These are phyloP conservation scores for Eustoma russellianum DNA, from an alignment of 257 asterid species.

Conservation along the genomic window DNA sequence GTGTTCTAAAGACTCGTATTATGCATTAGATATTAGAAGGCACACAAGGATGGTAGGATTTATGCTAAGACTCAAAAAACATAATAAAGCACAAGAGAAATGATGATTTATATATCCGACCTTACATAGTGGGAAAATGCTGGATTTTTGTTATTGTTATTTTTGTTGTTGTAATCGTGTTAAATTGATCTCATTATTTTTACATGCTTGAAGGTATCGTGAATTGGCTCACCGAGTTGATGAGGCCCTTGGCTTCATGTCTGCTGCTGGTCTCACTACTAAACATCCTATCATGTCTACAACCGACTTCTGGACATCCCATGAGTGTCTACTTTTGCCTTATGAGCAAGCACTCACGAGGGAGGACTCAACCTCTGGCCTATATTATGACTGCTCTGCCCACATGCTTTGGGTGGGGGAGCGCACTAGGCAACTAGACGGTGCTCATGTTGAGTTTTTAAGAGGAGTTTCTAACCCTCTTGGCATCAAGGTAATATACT, in stretches of 20 bases:
- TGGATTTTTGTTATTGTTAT: too few species aligned
- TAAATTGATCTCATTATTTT: not conserved
- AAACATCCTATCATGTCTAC: slow-evolving; percentile 63
- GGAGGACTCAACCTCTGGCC: slow-evolving; percentile 72
- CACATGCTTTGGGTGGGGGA: slow-evolving; percentile 89
- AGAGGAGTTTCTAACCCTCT: slow-evolving; percentile 69
- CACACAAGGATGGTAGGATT: too few species aligned
- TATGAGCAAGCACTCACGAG: slow-evolving; percentile 71
- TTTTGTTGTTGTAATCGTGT: not conserved
- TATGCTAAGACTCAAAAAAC: too few species aligned
- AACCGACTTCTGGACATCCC: slow-evolving; percentile 74
- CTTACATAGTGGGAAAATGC: too few species aligned
- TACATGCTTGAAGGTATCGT: slow-evolving; percentile 31
- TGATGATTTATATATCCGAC: too few species aligned
- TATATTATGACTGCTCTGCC: slow-evolving; percentile 66
- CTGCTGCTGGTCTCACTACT: slow-evolving; percentile 57
- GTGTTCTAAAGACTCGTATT: too few species aligned
- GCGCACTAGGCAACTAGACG: slow-evolving; percentile 67
- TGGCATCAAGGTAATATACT: slow-evolving; percentile 73
- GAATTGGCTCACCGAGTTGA: slow-evolving; percentile 73
- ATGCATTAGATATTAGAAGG: too few species aligned
- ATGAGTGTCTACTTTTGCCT: slow-evolving; percentile 62
- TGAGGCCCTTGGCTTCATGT: slow-evolving; percentile 77
- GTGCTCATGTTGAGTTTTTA: slow-evolving; percentile 66
- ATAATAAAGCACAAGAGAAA: too few species aligned